These are phyloP conservation scores for Holtermannia corniformis DNA, from an alignment of 768 basidiomycete species.

Conservation along the genomic window DNA sequence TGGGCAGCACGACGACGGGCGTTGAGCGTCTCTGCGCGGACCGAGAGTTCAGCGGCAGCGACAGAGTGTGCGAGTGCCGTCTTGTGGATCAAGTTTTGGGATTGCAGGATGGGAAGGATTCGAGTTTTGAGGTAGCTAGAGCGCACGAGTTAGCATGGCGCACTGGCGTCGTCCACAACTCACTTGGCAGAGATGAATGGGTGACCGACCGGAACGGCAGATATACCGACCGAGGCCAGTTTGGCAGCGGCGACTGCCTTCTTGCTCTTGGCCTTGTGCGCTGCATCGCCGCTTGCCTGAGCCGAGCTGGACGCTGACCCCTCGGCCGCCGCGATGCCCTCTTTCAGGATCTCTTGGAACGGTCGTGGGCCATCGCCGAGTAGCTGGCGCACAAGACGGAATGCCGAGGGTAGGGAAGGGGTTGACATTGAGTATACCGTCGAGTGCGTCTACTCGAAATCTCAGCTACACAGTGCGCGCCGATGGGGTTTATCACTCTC, in stretches of 20 bases:
- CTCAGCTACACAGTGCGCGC: no score
- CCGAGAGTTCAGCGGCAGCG: no score
- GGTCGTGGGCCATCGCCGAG: constrained; percentile 7
- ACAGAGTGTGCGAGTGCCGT: constrained; percentile 7
- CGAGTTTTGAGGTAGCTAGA: constrained; percentile 23
- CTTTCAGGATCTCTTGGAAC: constrained; percentile 12
- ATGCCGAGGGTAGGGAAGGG: constrained; percentile 6
- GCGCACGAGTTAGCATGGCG: neutral
- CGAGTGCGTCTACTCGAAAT: neutral
- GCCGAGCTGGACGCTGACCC: neutral
- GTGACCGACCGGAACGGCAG: constrained; percentile 20
- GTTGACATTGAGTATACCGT: no score
- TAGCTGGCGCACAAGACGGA: constrained; percentile 9
- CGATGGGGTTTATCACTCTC: no score
- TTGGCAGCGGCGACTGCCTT: constrained; percentile 2
- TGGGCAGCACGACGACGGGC: no score
- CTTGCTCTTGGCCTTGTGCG: neutral
- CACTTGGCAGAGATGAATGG: constrained; percentile 26
- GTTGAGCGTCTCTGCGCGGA: no score
- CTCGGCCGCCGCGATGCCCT: constrained; percentile 2
- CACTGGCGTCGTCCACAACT: constrained; percentile 6
- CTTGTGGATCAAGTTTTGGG: constrained; percentile 18
- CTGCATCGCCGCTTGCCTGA: neutral
- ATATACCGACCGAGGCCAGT: neutral
- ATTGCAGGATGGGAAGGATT: constrained; percentile 17